phyloP scores from a whole-genome alignment of 345 rosid genomes.

The Hibiscus syriacus region DNA sequence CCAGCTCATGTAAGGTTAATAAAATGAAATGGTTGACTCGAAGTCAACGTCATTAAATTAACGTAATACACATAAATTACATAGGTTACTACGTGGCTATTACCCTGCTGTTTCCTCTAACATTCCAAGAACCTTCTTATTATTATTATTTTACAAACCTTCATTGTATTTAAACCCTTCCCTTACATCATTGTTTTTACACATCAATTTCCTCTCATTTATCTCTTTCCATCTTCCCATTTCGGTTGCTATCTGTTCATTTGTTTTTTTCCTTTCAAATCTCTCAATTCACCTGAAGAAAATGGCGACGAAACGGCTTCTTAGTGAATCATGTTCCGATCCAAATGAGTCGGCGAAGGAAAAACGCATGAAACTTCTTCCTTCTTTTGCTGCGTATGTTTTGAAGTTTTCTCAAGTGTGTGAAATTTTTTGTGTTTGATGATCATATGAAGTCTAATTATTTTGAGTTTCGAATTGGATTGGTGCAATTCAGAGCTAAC shows the following conservation, averaged over 20 bases:
- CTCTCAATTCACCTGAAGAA: neutral
- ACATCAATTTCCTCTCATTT: neutral
- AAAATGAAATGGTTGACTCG: neutral
- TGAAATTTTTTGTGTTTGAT: no score
- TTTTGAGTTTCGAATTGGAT: no score
- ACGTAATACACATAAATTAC: neutral
- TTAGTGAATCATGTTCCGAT: conserved; percentile 33
- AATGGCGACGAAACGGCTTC: conserved; percentile 67
- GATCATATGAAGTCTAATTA: no score
- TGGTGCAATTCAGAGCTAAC: neutral
- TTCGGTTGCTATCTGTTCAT: neutral
- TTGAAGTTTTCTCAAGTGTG: neutral
- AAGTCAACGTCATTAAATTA: conserved; percentile 1
- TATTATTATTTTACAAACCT: neutral
- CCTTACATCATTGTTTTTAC: neutral
- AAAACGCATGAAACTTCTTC: conserved; percentile 40
- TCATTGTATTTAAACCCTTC: neutral
- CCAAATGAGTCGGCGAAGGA: conserved; percentile 24
- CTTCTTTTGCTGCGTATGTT: conserved; percentile 68
- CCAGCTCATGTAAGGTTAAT: no score
- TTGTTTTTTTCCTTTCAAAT: neutral
- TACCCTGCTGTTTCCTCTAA: conserved; percentile 2
- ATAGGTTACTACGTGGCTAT: neutral
- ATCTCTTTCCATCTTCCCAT: no score
- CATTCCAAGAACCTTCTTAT: conserved; percentile 13